Conservation (phyloP, 257 asterid genomes). For the Vinca minor region DNA sequence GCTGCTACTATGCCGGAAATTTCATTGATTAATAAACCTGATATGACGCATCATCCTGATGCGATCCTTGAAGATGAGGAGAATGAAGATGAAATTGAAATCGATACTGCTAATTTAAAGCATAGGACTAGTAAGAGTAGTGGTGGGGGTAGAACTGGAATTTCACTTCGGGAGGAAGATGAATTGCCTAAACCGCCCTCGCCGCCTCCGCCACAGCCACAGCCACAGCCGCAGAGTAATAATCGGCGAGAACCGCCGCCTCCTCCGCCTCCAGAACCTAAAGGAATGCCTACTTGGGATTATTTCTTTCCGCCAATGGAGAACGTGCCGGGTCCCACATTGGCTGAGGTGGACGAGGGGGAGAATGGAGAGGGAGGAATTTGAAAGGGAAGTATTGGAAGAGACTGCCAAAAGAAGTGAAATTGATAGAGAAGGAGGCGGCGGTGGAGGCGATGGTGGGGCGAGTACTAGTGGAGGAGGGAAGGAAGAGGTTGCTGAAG, state of each 20-base stretch:
- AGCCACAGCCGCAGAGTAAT: constrained; percentile 13
- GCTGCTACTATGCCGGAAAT: constrained; percentile 82
- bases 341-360: constrained; percentile 60
- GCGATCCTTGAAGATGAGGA: constrained; percentile 72
- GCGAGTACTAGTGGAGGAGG: constrained; percentile 21
- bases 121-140: constrained; percentile 44
- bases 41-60: constrained; percentile 38
- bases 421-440: constrained; percentile 18
- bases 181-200: constrained; percentile 28
- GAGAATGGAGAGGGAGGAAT: constrained; percentile 45
- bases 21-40: constrained; percentile 35
- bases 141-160: constrained; percentile 32
- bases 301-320: constrained; percentile 50
- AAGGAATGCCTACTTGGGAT: constrained; percentile 48
- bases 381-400: constrained; percentile 42
- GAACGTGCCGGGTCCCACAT: constrained; percentile 49
- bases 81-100: constrained; percentile 52
- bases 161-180: constrained; percentile 30
- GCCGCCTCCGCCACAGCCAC: constrained; percentile 22
- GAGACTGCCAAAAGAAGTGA: constrained; percentile 45
- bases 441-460: background rate
- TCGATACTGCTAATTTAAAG: constrained; percentile 48
- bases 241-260: constrained; percentile 21
- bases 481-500: constrained; percentile 37
- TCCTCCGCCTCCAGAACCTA: constrained; percentile 35